Conservation (phyloP, 2,329 filamentous ascomycete species). For the Penicillium sp. region DNA sequence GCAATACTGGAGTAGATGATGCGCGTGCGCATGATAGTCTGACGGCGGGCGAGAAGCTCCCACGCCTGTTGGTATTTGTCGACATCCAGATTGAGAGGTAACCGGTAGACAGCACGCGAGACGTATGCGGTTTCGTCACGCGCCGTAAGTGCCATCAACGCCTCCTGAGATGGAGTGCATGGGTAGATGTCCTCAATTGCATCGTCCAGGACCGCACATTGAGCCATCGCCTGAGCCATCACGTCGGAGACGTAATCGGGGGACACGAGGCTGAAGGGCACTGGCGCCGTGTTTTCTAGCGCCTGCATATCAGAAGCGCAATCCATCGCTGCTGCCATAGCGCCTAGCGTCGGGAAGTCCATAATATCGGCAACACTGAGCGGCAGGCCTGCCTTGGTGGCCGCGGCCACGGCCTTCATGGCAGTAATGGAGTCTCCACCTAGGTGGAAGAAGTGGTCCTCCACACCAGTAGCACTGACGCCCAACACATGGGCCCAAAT, state of each 20-base stretch:
- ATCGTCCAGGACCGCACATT: conserved; percentile 2
- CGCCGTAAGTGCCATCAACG: conserved; percentile 4
- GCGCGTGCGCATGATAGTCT: conserved; percentile 3
- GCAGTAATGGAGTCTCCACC: background rate
- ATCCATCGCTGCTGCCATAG: background rate
- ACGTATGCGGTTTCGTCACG: background rate
- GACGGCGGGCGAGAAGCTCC: background rate
- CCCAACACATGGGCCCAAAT: background rate
- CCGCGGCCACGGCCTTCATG: background rate
- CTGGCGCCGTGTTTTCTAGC: background rate
- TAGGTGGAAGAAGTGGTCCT: background rate
- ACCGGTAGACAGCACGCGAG: background rate
- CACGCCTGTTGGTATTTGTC: background rate
- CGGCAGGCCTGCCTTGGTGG: background rate
- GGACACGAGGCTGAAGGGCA: background rate
- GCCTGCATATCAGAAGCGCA: background rate
- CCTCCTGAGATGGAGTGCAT: background rate
- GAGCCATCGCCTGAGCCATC: background rate
- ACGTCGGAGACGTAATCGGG: background rate
- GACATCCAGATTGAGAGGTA: background rate
- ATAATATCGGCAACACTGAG: background rate
- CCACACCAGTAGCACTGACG: background rate
- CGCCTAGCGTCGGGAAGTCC: background rate
- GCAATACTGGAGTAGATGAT: background rate
- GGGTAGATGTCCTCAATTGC: conserved; percentile 1